These are phyloP conservation scores for Talaromyces wortmannii DNA, from an alignment of 495 filamentous ascomycete species.

Conservation along the genomic window DNA sequence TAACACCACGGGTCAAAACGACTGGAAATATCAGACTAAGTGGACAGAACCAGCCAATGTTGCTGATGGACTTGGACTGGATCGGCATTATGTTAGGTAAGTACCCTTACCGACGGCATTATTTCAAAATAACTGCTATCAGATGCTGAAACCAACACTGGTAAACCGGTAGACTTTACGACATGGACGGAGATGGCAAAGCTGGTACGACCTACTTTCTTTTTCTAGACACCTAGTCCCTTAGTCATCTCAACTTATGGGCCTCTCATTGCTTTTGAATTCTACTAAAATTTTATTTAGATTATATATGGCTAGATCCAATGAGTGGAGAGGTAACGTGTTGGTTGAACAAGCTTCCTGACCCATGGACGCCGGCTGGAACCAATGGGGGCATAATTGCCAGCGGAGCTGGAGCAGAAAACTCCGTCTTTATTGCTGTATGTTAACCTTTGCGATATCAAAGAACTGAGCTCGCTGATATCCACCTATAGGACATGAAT, in stretches of 20 bases:
- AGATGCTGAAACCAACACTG: background rate
- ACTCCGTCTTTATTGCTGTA: background rate
- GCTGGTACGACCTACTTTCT: constrained; percentile 4
- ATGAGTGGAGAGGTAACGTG: background rate
- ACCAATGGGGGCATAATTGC: background rate
- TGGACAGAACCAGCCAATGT: background rate
- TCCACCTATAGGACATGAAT: background rate
- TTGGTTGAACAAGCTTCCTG: background rate
- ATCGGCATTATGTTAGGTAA: background rate
- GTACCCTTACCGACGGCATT: background rate
- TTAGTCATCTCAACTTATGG: too few relatives aligned
- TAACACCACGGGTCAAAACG: background rate
- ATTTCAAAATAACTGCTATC: background rate
- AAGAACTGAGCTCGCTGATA: background rate
- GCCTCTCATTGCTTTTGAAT: background rate
- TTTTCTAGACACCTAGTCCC: background rate
- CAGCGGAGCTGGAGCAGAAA: background rate
- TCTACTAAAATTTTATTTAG: background rate
- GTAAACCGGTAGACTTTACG: background rate
- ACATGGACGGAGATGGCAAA: background rate
- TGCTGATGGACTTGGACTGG: background rate
- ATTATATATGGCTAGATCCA: background rate
- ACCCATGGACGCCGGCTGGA: background rate
- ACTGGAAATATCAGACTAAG: background rate
- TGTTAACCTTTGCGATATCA: background rate